Percentiles rank a stretch among this genome's conserved stretches.
Evolutionary conservation across 768 basidiomycete genomes (phyloP).

Genomic region (Mycena filopes): DNA sequence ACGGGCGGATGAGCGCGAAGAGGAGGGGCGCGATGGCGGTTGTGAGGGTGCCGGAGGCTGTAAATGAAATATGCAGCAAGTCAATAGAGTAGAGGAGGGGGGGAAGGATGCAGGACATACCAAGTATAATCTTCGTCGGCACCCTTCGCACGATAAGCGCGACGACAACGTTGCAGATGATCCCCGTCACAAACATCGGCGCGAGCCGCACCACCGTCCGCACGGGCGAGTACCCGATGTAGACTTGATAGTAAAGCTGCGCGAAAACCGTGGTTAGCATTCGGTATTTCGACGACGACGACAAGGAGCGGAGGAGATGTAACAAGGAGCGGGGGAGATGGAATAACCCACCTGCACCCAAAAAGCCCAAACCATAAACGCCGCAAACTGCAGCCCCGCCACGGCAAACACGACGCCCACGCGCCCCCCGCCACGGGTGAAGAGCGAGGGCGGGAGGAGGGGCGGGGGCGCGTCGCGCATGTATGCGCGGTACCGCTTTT

Average conservation of each 20-base stretch:
- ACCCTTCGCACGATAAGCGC: constrained; percentile 59
- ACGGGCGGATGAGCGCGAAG: constrained; percentile 63
- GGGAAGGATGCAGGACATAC: constrained; percentile 42
- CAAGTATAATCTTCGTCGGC: constrained; percentile 55
- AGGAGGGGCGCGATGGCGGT: constrained; percentile 61
- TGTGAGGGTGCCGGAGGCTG: constrained; percentile 53
- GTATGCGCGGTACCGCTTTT: not conserved
- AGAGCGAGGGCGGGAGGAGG: constrained; percentile 60
- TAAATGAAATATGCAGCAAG: too few relatives aligned
- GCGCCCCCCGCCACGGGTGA: constrained; percentile 58
- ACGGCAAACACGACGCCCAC: constrained; percentile 60
- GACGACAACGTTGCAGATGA: constrained; percentile 61
- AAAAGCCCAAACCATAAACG: constrained; percentile 56
- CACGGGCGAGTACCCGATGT: constrained; percentile 56
- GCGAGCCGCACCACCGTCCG: constrained; percentile 64
- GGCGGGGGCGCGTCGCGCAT: constrained; percentile 51
- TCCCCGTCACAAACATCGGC: constrained; percentile 66
- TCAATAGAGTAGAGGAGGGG: not conserved
- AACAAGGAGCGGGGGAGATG: not conserved
- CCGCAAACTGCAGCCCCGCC: constrained; percentile 61
- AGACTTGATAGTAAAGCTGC: constrained; percentile 69
- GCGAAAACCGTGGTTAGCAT: too few relatives aligned
- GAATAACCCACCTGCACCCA: not conserved
- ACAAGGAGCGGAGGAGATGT: too few relatives aligned
- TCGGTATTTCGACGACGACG: too few relatives aligned